Conservation (phyloP, 129 eudicot genomes). For the Flaveria bidentis region DNA sequence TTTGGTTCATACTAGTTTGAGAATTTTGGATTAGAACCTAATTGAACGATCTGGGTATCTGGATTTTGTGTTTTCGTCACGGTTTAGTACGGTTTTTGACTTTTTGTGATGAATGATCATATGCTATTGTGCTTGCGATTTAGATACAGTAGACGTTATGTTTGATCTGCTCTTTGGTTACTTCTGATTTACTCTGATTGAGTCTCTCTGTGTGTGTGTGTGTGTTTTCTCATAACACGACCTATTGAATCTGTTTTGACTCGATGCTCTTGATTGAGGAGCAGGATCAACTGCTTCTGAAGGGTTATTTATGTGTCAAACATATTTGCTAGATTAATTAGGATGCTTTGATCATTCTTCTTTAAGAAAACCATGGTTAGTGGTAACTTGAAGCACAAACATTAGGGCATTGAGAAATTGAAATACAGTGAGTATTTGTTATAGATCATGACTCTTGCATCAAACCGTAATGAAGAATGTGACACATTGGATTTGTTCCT, state of each 20-base stretch:
- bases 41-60: background rate
- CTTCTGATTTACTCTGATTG: no score
- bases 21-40: background rate
- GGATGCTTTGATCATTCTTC: no score
- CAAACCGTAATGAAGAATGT: background rate
- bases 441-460: background rate
- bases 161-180: no score
- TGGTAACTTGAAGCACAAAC: background rate
- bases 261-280: no score
- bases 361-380: background rate
- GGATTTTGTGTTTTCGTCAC: background rate
- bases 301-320: no score
- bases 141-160: background rate
- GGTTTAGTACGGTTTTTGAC: background rate
- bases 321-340: no score
- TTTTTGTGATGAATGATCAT: background rate
- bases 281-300: no score
- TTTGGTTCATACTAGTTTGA: background rate
- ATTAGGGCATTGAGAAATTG: background rate
- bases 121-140: background rate
- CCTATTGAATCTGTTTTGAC: no score
- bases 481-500: no score
- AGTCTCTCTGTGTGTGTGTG: no score
- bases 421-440: constrained; percentile 1
- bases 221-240: no score